Evolutionary conservation across 2,329 filamentous ascomycete genomes (phyloP), one percentile per base, ranked within the genome.

Genomic region (Thielaviopsis musarum): DNA sequence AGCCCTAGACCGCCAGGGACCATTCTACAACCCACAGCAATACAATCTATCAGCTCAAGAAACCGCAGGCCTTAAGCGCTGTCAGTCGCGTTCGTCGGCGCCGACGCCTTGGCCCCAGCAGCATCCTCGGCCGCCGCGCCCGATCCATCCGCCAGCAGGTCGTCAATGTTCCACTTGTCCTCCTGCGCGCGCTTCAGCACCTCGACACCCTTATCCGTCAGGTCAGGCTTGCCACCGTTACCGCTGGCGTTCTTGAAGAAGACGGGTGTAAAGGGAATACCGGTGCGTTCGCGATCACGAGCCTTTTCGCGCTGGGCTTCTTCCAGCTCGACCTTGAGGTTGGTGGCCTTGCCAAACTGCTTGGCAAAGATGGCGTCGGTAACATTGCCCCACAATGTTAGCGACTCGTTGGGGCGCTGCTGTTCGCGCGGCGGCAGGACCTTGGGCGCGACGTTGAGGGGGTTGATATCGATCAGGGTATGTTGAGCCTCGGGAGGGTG

Each of bases 321-420:
- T 71, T 98, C 93, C 12, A 98, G 81, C 66, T 95, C 89, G 62
- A 89, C 82, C 75, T 98, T 98, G 63, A 93, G 74, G 21, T 80
- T 82, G 22, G 93, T 98, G 7, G 93, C 93, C 64, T 86, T 83
- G 51, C 79, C 80, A 71, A 83, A 98, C 69, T 95, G 88, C 72
- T 91, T 94, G 62, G 82, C 74, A 22, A 81, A 71, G 67, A 98
- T 97, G 41, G 91, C 89, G 57, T 87, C 78, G 19, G 93, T 97
- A 52, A 98, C 91, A 24, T 81, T 81, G 38, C 82, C 79, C 93
- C 93, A 98, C 69, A 95, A 86, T 60, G 81, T 83, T 64, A 93
- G 80, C 1, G 88, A 94, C 72, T 98, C 93, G 70, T 98, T 93
- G 59, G 86, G 81, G 1, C 95, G 81, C 70, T 97, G 93, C 61